Evolutionary conservation across 1,284 basidiomycete species (phyloP).

Genomic region (Sutorius eximius): DNA sequence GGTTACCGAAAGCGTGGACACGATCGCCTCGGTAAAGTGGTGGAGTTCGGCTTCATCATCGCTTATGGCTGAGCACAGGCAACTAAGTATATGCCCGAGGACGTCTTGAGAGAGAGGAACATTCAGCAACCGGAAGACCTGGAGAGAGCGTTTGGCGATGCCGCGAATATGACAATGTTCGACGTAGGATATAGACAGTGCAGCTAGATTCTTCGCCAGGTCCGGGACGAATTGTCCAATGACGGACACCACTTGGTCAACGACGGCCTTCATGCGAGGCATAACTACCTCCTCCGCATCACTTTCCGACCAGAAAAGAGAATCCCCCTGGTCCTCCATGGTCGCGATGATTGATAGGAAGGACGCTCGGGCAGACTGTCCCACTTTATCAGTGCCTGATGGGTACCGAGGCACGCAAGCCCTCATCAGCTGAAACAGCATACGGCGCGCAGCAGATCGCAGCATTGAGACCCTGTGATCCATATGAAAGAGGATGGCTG

Average conservation of each 20-base stretch:
- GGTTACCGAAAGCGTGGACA: conserved; percentile 75
- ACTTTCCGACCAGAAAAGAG: conserved; percentile 74
- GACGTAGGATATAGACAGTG: conserved; percentile 81
- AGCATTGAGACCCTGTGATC: conserved; percentile 77
- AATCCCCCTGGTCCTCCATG: conserved; percentile 60
- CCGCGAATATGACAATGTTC: conserved; percentile 85
- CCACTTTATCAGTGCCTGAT: conserved; percentile 56
- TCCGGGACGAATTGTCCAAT: conserved; percentile 69
- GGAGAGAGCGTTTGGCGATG: conserved; percentile 86
- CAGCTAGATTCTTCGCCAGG: conserved; percentile 78
- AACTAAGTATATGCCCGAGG: conserved; percentile 79
- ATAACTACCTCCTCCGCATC: conserved; percentile 55
- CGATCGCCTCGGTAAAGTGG: conserved; percentile 81
- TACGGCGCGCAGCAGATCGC: conserved; percentile 66
- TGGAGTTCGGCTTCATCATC: conserved; percentile 71
- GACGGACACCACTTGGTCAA: conserved; percentile 65
- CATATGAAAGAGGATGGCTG: conserved; percentile 81
- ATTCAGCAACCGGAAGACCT: conserved; percentile 85
- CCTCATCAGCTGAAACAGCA: conserved; percentile 80
- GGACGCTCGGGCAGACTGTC: conserved; percentile 45
- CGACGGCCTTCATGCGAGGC: conserved; percentile 70
- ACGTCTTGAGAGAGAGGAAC: conserved; percentile 72
- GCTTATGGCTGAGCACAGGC: conserved; percentile 84
- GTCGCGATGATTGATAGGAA: conserved; percentile 53
- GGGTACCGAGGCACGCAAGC: conserved; percentile 77